These are phyloP conservation scores for Haematococcus lacustris DNA, from an alignment of 139 green algal genomes.

Conservation along the genomic window DNA sequence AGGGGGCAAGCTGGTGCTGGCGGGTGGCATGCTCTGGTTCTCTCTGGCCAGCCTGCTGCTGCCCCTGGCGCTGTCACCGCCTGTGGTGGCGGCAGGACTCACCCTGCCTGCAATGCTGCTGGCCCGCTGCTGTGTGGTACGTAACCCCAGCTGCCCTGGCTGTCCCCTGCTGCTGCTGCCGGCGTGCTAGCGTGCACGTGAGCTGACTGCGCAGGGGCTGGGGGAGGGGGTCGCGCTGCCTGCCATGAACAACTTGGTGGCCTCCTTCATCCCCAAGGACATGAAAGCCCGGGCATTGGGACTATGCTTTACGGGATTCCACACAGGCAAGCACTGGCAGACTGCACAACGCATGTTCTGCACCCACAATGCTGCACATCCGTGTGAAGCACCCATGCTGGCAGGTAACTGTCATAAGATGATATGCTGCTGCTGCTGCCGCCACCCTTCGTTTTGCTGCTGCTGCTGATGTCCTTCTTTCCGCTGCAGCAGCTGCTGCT, in stretches of 20 bases:
- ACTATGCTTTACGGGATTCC: constrained; percentile 71
- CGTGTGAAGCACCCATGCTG: too few relatives aligned
- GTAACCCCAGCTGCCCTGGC: background rate
- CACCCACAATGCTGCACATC: too few relatives aligned
- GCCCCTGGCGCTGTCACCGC: constrained; percentile 39
- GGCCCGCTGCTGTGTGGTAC: constrained; percentile 50
- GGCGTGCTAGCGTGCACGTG: too few relatives aligned
- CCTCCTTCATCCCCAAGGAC: constrained; percentile 45
- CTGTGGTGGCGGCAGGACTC: constrained; percentile 31
- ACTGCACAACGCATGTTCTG: too few relatives aligned
- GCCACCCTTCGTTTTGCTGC: too few relatives aligned
- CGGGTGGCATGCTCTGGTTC: constrained; percentile 73
- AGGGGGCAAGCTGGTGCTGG: constrained; percentile 80
- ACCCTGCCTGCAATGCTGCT: constrained; percentile 59
- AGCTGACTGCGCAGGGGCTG: constrained; percentile 66
- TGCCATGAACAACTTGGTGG: constrained; percentile 88
- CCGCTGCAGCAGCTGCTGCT: too few relatives aligned
- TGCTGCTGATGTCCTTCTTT: too few relatives aligned
- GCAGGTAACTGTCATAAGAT: too few relatives aligned
- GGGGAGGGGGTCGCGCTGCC: constrained; percentile 91
- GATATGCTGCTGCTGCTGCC: too few relatives aligned
- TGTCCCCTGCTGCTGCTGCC: too few relatives aligned
- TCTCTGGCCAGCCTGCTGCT: constrained; percentile 70
- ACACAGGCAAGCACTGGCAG: too few relatives aligned
- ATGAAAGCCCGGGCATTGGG: constrained; percentile 60